These are phyloP conservation scores for Metschnikowia kunwiensis DNA, from an alignment of 805 yeast species.

Conservation along the genomic window DNA sequence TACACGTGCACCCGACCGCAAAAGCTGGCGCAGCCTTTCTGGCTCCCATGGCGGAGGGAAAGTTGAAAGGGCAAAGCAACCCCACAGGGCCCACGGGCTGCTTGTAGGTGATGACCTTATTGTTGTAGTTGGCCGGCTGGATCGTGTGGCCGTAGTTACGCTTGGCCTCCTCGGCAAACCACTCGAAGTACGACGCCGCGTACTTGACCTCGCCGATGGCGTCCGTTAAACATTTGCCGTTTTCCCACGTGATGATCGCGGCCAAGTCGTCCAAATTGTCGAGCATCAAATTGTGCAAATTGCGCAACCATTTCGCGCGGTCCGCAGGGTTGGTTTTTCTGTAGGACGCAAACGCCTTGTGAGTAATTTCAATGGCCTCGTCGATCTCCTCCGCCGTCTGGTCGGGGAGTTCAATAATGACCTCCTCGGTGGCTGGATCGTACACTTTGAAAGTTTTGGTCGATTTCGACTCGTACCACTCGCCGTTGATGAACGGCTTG, in stretches of 20 bases:
- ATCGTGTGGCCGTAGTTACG: constrained; percentile 55
- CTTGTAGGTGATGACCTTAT: constrained; percentile 50
- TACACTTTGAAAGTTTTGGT: constrained; percentile 35
- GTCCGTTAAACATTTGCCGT: constrained; percentile 55
- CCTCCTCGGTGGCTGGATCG: constrained; percentile 41
- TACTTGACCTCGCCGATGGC: constrained; percentile 55
- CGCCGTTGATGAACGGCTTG: constrained; percentile 38
- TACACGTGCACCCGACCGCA: constrained; percentile 63
- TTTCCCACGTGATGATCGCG: constrained; percentile 55
- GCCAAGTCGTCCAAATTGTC: constrained; percentile 59
- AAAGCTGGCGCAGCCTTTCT: constrained; percentile 63
- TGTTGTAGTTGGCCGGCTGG: constrained; percentile 50
- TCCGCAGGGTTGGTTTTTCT: constrained; percentile 48
- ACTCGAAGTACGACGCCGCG: constrained; percentile 50
- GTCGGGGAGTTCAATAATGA: constrained; percentile 40
- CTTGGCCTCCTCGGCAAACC: constrained; percentile 55
- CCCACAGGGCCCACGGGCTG: constrained; percentile 67
- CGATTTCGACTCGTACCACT: constrained; percentile 38
- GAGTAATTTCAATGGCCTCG: constrained; percentile 47
- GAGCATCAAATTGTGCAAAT: constrained; percentile 47
- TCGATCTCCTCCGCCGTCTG: constrained; percentile 43
- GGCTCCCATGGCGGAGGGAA: constrained; percentile 66
- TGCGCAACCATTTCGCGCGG: constrained; percentile 50
- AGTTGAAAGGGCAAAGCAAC: constrained; percentile 64
- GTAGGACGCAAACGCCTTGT: constrained; percentile 43